phyloP scores from a whole-genome alignment of 257 asterid species.

The Sherardia arvensis region DNA sequence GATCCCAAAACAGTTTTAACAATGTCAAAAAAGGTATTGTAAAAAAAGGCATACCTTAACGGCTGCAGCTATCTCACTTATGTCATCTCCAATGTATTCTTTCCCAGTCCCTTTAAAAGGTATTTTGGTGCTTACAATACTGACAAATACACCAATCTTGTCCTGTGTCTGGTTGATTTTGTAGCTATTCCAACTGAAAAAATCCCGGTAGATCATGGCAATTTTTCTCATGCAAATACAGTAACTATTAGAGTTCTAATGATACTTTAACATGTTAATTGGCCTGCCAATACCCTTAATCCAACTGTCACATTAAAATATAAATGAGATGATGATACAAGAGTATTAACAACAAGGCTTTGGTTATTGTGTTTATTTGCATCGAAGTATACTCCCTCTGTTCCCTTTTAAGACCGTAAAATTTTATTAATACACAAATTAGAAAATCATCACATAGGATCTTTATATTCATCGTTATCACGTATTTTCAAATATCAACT shows the following conservation, averaged over 20 bases:
- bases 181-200: slow-evolving; percentile 75
- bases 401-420: no score
- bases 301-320: not conserved
- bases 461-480: no score
- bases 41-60: slow-evolving; percentile 51
- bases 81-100: slow-evolving; percentile 92
- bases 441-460: no score
- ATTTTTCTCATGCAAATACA: not conserved
- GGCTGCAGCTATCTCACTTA: slow-evolving; percentile 85
- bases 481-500: no score
- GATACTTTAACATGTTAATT: not conserved
- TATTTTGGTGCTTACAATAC: slow-evolving; percentile 91
- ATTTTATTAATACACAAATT: no score
- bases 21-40: not conserved
- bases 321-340: not conserved
- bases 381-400: not conserved
- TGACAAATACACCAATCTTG: slow-evolving; percentile 81
- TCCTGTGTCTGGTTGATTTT: slow-evolving; percentile 91
- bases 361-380: no score
- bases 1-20: not conserved
- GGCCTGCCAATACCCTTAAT: not conserved
- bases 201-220: slow-evolving; percentile 5
- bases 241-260: no score
- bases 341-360: no score
- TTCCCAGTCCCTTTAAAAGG: slow-evolving; percentile 95